Evolutionary conservation across 805 yeast species (phyloP), one percentile per base, ranked within the genome.

Genomic region (Wickerhamiella kazuoi): DNA sequence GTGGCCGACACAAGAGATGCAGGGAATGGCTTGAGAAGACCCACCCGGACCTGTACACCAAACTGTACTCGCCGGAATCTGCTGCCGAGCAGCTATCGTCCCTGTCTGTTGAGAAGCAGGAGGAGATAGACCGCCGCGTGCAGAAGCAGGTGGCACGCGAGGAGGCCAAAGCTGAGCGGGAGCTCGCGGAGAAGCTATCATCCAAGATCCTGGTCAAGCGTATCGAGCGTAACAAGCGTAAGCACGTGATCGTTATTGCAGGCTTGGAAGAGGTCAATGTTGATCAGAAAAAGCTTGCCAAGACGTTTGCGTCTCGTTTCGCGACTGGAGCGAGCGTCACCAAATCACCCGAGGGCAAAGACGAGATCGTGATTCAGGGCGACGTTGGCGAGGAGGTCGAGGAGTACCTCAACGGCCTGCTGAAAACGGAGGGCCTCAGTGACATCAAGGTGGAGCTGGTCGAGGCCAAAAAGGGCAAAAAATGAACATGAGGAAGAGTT

Each of bases 321-420:
- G 97, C 97, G 13, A 86, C 96, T 7, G 97, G 97, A 38, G 87
- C 95, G 21, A 75, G 90, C 18, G 94, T 86, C 13, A 76, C 84
- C 3, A 86, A 86, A 61, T 80, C 74, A 46, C 84, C 75, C 3
- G 97, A 86, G 47, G 86, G 86, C 61, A 81, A 79, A 56, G 95
- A 87, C 45, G 97, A 86, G 54, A 73, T 86, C 41, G 71, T 82
- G 42, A 78, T 86, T 43, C 96, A 86, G 63, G 97, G 97, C 51
- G 97, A 87, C 59, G 90, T 86, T 34, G 79, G 84, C 41, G 95
- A 84, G 47, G 94, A 79, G 51, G 90, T 84, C 21, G 93, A 80
- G 54, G 79, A 63, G 4, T 79, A 79, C 50, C 71, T 86, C 45
- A 71, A 67, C 37, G 71, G 69, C 35, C 61, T 83, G 48, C 65